These are phyloP conservation scores for Acer campestre DNA, from an alignment of 345 rosid species.

Conservation along the genomic window DNA sequence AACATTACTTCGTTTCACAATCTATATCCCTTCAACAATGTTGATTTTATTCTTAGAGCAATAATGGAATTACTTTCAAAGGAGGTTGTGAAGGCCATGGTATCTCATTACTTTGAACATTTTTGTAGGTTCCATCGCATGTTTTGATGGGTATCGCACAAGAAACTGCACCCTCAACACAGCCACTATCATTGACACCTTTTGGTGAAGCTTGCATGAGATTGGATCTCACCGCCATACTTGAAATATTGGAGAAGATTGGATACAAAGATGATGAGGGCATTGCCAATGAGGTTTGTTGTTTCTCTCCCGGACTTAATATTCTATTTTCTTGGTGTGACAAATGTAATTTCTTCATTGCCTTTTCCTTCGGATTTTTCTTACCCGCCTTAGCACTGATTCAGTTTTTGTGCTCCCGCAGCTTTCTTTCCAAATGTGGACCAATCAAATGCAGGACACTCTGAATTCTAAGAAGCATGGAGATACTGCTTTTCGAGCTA, in stretches of 20 bases:
- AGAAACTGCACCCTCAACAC: conserved; percentile 47
- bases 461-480: conserved; percentile 88
- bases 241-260: conserved; percentile 74
- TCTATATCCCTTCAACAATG: background rate
- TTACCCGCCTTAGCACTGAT: background rate
- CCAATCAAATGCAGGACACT: conserved; percentile 92
- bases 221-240: conserved; percentile 85
- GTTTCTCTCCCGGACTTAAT: conserved; percentile 7
- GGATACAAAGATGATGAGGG: conserved; percentile 98
- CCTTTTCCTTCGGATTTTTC: background rate
- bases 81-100: conserved; percentile 3
- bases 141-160: conserved; percentile 59
- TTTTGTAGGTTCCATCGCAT: conserved; percentile 66
- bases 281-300: conserved; percentile 75
- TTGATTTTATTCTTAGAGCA: conserved; percentile 2
- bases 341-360: background rate
- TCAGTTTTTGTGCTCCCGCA: conserved; percentile 28
- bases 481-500: conserved; percentile 85
- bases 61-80: background rate
- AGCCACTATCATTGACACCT: conserved; percentile 58
- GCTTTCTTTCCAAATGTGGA: conserved; percentile 99
- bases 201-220: conserved; percentile 88
- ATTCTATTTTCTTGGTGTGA: conserved; percentile 10
- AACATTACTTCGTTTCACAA: no score
- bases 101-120: conserved; percentile 21